Evolutionary conservation across 441 rosid genomes (phyloP), one percentile per base, ranked within the genome.

Genomic region (Manihot esculenta): DNA sequence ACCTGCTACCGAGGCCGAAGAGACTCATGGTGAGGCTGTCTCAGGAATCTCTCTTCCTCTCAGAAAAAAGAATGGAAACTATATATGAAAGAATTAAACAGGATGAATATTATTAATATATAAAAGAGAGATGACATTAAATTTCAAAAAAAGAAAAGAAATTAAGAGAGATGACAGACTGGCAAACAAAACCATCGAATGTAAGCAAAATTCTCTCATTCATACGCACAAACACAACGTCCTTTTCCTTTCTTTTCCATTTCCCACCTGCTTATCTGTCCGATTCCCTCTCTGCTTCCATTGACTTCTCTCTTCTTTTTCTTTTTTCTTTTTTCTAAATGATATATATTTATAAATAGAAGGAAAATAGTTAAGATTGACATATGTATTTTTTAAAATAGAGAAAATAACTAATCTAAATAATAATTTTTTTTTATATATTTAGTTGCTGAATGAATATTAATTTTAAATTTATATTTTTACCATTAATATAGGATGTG

Each of bases 1-100:
- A 84, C 90, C 86, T 86, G 88, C 68, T 78, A 33, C 88, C 90
- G 13, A 84, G 83, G 81, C 88, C 90, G 62, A 86, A 86, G 74
- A 86, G 88, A 77, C 90, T 86, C 90, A 86, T 86, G 60, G 48
- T 20, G 51, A 61, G 53, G 55, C 53, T 30, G 5, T 62, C 61
- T 24, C 42, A 38, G 42, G 42, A n/a, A n/a, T 38, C 42, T 5
- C 42, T 38, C 42, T 38, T 38, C 42, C 9, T 38, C 42, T 38
- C 38, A 63, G 9, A 63, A 12, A 58, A 14, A 20, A 15, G 15
- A 60, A 15, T 33, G 38, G 38, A 33, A 33, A 33, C 3, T 14
- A 33, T 17, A 35, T 33, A 38, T 33, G 45, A 18, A 5, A 17
- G 64, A 58, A 10, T 18, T 12, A 8, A 65, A 62, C 15, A 62